Conservation (phyloP, 2,329 filamentous ascomycete species). For the Fusarium xylarioides region DNA sequence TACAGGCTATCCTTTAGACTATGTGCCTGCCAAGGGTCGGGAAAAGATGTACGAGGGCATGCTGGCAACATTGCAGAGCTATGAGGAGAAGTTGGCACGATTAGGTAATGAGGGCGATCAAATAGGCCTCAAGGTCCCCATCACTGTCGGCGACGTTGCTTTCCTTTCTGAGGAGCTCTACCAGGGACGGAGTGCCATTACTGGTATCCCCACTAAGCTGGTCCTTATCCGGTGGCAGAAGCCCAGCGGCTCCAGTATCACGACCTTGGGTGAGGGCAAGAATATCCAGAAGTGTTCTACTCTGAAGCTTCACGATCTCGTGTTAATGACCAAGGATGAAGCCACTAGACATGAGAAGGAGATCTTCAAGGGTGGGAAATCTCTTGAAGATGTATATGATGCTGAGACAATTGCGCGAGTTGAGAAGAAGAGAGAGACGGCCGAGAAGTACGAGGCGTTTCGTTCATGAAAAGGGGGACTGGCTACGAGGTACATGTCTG, state of each 20-base stretch:
- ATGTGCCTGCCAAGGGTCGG: slow-evolving; percentile 79
- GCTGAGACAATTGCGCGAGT: slow-evolving; percentile 72
- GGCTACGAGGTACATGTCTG: not conserved
- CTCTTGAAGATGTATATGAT: slow-evolving; percentile 78
- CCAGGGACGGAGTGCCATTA: slow-evolving; percentile 82
- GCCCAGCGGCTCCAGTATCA: slow-evolving; percentile 66
- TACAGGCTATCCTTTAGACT: slow-evolving; percentile 85
- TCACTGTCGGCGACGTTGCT: slow-evolving; percentile 82
- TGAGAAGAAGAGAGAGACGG: slow-evolving; percentile 72
- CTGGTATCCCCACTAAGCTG: slow-evolving; percentile 81
- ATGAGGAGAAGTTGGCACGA: slow-evolving; percentile 79
- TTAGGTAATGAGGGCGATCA: slow-evolving; percentile 43
- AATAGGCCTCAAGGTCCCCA: slow-evolving; percentile 79
- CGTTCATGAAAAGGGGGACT: slow-evolving; percentile 41
- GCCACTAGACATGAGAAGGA: slow-evolving; percentile 81
- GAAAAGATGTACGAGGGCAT: slow-evolving; percentile 95
- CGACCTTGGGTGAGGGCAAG: slow-evolving; percentile 68
- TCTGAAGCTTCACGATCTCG: slow-evolving; percentile 74
- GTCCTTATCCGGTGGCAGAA: slow-evolving; percentile 82
- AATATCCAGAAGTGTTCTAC: slow-evolving; percentile 82
- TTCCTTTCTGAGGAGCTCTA: slow-evolving; percentile 93
- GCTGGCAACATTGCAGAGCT: slow-evolving; percentile 76
- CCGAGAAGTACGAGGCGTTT: slow-evolving; percentile 66
- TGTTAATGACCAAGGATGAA: slow-evolving; percentile 95
- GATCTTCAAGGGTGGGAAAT: slow-evolving; percentile 75